Percentiles rank a stretch among this genome's conserved stretches.
phyloP scores from a whole-genome alignment of 2,329 filamentous ascomycete genomes.

The Clonostachys rhizophaga region DNA sequence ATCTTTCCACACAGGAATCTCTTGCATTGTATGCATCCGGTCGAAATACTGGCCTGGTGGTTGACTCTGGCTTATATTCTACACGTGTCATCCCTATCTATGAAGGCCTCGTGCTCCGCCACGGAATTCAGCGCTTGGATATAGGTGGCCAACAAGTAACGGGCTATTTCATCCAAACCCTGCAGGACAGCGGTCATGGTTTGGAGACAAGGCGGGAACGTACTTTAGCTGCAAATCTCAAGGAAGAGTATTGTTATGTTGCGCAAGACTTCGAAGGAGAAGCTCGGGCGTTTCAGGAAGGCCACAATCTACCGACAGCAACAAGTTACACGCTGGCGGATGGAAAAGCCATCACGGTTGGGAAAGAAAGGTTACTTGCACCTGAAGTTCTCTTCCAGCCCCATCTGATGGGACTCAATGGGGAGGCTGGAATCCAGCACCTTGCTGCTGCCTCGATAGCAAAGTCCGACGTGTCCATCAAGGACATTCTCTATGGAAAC shows the following conservation, averaged over 20 bases:
- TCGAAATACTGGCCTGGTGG: conserved; percentile 99
- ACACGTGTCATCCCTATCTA: conserved; percentile 99
- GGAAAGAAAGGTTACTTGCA: conserved; percentile 99
- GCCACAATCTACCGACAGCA: conserved; percentile 77
- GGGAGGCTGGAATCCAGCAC: conserved; percentile 90
- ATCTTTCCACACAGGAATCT: conserved; percentile 99
- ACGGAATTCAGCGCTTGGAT: conserved; percentile 99
- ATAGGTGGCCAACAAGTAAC: conserved; percentile 99
- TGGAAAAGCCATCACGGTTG: conserved; percentile 98
- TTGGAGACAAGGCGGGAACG: conserved; percentile 99
- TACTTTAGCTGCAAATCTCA: conserved; percentile 99
- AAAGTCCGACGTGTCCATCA: conserved; percentile 99
- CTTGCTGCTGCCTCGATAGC: conserved; percentile 99
- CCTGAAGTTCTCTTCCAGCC: conserved; percentile 99
- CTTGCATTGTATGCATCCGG: conserved; percentile 98
- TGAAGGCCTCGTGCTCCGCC: conserved; percentile 99
- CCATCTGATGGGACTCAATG: conserved; percentile 95
- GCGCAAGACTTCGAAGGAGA: conserved; percentile 99
- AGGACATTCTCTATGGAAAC: conserved; percentile 99
- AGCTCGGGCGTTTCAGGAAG: conserved; percentile 98
- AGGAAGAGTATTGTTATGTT: conserved; percentile 99
- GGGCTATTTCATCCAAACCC: conserved; percentile 99
- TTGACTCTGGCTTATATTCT: conserved; percentile 99
- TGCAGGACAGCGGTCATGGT: conserved; percentile 97
- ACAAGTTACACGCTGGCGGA: conserved; percentile 99